These are phyloP conservation scores for Ephemerocybe angulata DNA, from an alignment of 768 basidiomycete genomes.

Conservation along the genomic window DNA sequence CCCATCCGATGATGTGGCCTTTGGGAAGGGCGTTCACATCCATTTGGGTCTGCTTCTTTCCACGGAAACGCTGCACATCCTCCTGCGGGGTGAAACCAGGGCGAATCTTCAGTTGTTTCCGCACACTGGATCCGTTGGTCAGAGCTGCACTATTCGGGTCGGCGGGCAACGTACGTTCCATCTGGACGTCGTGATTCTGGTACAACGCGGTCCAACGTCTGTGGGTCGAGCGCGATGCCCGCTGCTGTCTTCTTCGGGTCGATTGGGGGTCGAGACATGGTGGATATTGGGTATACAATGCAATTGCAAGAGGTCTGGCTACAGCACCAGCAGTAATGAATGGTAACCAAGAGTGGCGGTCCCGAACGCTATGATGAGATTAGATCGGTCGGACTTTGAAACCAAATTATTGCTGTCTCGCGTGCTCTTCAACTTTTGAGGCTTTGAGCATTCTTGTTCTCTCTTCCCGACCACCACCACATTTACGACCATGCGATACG, in stretches of 20 bases:
- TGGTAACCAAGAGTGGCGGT: background rate
- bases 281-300: too few relatives aligned
- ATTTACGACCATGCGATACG: conserved; percentile 71
- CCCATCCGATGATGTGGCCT: conserved; percentile 83
- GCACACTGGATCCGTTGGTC: conserved; percentile 59
- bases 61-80: conserved; percentile 83
- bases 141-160: too few relatives aligned
- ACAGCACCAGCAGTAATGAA: background rate
- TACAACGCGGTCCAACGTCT: conserved; percentile 83
- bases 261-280: conserved; percentile 76
- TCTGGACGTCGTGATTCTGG: conserved; percentile 80
- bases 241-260: conserved; percentile 66
- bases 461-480: conserved; percentile 5
- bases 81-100: conserved; percentile 95
- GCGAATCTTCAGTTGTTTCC: conserved; percentile 85
- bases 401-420: conserved; percentile 5
- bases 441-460: background rate
- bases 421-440: too few relatives aligned
- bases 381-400: conserved; percentile 31
- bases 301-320: background rate
- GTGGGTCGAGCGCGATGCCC: conserved; percentile 83
- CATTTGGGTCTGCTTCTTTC: conserved; percentile 69
- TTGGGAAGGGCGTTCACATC: conserved; percentile 64
- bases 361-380: background rate
- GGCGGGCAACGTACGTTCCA: conserved; percentile 69